phyloP scores from a whole-genome alignment of 306 rosid genomes.

The Vigna unguiculata region DNA sequence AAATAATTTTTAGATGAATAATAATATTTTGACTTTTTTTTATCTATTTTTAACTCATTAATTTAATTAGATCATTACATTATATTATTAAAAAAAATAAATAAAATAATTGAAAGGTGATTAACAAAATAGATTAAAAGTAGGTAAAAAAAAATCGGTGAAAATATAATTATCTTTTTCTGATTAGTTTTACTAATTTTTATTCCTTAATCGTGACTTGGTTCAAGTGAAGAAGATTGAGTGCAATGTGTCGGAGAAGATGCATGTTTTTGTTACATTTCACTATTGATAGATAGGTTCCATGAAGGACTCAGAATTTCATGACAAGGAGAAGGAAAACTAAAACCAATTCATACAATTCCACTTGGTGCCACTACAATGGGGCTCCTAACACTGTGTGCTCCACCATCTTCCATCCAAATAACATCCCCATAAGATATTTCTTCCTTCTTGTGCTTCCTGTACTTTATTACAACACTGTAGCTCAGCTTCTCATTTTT shows the following conservation, averaged over 20 bases:
- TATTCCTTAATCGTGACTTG: not conserved
- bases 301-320: not conserved
- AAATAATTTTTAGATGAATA: too few species aligned
- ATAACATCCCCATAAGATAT: conserved; percentile 43
- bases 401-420: conserved; percentile 46
- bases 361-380: conserved; percentile 48
- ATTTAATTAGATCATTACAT: too few species aligned
- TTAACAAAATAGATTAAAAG: too few species aligned
- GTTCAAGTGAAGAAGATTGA: conserved; percentile 25
- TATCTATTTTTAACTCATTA: too few species aligned
- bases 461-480: conserved; percentile 28
- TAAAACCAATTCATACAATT: conserved; percentile 1
- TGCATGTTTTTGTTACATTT: not conserved
- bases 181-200: not conserved
- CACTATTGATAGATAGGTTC: not conserved
- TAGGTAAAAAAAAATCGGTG: too few species aligned
- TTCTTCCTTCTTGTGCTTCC: not conserved
- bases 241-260: conserved; percentile 1
- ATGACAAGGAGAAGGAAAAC: not conserved
- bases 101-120: too few species aligned
- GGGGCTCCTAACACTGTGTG: conserved; percentile 47
- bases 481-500: conserved; percentile 54
- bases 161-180: too few species aligned
- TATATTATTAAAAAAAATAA: too few species aligned
- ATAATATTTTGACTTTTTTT: too few species aligned